These are phyloP conservation scores for Elsinoe batatas DNA, from an alignment of 2,329 filamentous ascomycete genomes.

Conservation along the genomic window DNA sequence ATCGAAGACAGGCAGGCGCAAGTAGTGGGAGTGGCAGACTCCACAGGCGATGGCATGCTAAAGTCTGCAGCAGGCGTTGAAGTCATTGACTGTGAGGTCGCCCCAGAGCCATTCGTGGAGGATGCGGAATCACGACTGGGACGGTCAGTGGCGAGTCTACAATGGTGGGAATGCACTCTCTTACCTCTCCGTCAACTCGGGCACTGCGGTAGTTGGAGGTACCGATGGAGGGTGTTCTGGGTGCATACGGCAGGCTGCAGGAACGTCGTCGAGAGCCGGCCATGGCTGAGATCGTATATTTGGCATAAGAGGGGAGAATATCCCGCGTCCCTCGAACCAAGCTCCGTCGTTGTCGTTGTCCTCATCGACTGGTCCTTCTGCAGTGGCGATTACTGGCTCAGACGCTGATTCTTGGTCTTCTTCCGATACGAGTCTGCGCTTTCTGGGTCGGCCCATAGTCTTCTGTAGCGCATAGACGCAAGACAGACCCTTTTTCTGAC, in stretches of 20 bases:
- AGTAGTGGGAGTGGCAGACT: constrained; percentile 15
- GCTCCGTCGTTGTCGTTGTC: not conserved
- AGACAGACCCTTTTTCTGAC: constrained; percentile 30
- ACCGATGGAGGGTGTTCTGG: too few relatives aligned
- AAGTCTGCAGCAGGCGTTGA: not conserved
- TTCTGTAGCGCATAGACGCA: constrained; percentile 41
- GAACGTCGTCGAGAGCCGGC: constrained; percentile 8
- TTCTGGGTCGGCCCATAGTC: constrained; percentile 43
- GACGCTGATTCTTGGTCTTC: not conserved
- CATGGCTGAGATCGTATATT: constrained; percentile 1
- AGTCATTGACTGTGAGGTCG: not conserved
- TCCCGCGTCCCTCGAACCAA: constrained; percentile 7
- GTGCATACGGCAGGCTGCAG: not conserved
- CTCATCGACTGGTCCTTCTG: not conserved
- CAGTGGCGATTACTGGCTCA: not conserved
- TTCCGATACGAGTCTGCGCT: constrained; percentile 24
- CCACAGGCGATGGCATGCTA: not conserved
- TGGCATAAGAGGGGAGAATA: constrained; percentile 5
- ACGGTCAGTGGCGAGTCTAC: not conserved
- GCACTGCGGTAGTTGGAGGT: not conserved
- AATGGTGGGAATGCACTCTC: not conserved
- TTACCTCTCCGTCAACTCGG: constrained; percentile 3
- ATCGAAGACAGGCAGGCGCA: constrained; percentile 39
- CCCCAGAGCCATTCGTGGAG: constrained; percentile 1
- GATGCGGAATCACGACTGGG: not conserved